Conservation (phyloP, 345 rosid genomes). For the Salix viminalis region DNA sequence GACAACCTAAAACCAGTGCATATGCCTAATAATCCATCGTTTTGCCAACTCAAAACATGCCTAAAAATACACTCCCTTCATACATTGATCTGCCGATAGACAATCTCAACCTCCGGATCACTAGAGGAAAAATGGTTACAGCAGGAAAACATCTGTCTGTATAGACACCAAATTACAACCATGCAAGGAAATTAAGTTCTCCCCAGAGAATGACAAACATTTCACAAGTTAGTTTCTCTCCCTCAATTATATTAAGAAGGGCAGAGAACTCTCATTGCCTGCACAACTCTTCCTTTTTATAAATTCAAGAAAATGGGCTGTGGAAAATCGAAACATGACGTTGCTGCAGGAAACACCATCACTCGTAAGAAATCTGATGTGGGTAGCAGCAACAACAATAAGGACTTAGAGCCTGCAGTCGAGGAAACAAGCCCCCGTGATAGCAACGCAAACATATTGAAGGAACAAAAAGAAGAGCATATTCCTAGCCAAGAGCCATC, state of each 20-base stretch:
- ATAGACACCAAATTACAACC: neutral
- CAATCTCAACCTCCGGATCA: conserved; percentile 2
- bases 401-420: neutral
- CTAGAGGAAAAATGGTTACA: conserved; percentile 10
- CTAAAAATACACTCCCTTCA: conserved; percentile 1
- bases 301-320: conserved; percentile 56
- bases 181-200: neutral
- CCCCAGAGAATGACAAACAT: neutral
- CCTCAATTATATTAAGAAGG: neutral
- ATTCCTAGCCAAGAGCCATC: too few species aligned
- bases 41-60: neutral
- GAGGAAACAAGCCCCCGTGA: neutral
- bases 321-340: conserved; percentile 68
- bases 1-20: neutral
- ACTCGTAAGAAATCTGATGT: conserved; percentile 39
- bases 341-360: conserved; percentile 57
- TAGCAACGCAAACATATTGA: neutral
- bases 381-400: neutral
- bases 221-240: neutral
- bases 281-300: neutral
- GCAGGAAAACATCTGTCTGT: neutral
- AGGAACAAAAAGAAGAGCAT: neutral
- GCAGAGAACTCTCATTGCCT: neutral
- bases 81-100: neutral
- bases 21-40: neutral